Evolutionary conservation across 2,329 filamentous ascomycete genomes (phyloP), one percentile per base, ranked within the genome.

Genomic region (Scorias spongiosa): DNA sequence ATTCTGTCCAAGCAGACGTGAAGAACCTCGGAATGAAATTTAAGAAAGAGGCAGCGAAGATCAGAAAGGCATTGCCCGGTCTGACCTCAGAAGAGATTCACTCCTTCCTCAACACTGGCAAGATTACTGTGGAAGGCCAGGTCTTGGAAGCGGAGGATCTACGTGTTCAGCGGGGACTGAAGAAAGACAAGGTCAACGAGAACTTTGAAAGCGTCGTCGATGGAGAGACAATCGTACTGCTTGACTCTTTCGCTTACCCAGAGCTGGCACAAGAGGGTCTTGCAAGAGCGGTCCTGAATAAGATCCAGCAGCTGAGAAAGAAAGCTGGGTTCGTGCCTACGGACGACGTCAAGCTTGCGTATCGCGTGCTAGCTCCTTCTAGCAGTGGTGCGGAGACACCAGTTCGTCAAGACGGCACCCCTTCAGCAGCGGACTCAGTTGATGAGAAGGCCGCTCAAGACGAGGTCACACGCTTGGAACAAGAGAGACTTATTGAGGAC

Each of bases 321-420:
- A 91, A 91, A 69, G 88, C 88, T 7, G 86, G 86, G 1, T 71
- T 98, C 42, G 78, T 88, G 50, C 79, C 87, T 1, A 96, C 89
- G 0, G 91, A 98, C 58, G 91, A 96, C 58, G 80, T 98, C 49
- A 84, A 82, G 66, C 94, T 98, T 84, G 84, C 93, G 63, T 96
- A 94, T 66, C 73, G 72, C 46, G 78, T 96, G 5, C 66, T 93
- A 41, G 73, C 76, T 7, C 54, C 55, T 12, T 36, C 32, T 12
- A 36, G 11, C 11, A 36, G 32, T 36, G 32, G 32, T 9, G 29
- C 39, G 2, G 40, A 48, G 9, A 44, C 42, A 15, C 43, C 46
- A 5, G 47, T 48, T 28, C 52, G 55, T 37, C 87, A 94, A 57
- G 49, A 51, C n/a, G 48, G 43, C 18, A 45, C 51, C 34, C 52